phyloP scores from a whole-genome alignment of 345 rosid genomes.

The Gossypium sturtianum region DNA sequence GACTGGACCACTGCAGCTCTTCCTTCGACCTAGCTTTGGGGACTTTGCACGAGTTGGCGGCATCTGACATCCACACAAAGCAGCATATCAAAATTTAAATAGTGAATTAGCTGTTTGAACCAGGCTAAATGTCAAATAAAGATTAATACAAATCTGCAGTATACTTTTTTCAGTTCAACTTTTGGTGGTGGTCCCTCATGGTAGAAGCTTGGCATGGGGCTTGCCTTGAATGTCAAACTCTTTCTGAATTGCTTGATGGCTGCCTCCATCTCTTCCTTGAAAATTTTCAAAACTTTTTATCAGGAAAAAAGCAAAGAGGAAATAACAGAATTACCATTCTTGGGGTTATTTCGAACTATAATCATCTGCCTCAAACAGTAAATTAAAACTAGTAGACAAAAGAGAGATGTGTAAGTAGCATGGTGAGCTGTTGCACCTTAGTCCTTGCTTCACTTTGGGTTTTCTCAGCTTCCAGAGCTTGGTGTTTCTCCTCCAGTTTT shows the following conservation, averaged over 20 bases:
- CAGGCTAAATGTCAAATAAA: not conserved
- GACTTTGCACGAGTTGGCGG: slow-evolving; percentile 88
- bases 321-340: not conserved
- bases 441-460: slow-evolving; percentile 63
- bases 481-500: slow-evolving; percentile 79
- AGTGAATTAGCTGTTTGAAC: not conserved
- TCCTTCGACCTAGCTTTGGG: slow-evolving; percentile 70
- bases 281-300: not conserved
- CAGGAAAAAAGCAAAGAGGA: not conserved
- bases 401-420: not conserved
- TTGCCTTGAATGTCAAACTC: slow-evolving; percentile 73
- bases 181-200: slow-evolving; percentile 82
- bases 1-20: slow-evolving; percentile 42
- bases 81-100: not conserved
- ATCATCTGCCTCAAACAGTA: not conserved
- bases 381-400: not conserved
- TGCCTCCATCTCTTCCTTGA: slow-evolving; percentile 78
- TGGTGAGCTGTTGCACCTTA: slow-evolving; percentile 38
- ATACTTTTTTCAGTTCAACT: slow-evolving; percentile 79
- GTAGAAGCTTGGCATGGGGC: slow-evolving; percentile 86
- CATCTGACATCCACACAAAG: slow-evolving; percentile 37
- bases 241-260: slow-evolving; percentile 78
- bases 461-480: slow-evolving; percentile 77
- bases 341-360: slow-evolving; percentile 7
- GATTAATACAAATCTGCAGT: not conserved